phyloP scores from a whole-genome alignment of 2,329 filamentous ascomycete genomes.

The Pseudocercospora fuligena region DNA sequence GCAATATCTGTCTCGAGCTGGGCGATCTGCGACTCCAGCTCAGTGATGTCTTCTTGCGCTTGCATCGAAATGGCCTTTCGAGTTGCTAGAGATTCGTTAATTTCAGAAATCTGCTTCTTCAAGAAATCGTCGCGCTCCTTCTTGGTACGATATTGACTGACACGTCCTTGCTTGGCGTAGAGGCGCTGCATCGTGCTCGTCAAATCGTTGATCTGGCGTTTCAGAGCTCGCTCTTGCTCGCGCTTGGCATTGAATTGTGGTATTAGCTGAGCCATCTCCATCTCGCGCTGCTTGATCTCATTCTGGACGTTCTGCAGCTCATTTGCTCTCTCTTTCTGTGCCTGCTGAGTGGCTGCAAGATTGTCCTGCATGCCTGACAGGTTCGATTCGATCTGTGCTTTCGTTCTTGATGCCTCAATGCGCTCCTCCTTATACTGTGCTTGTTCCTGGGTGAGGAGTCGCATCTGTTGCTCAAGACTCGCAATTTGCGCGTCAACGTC shows the following conservation, averaged over 20 bases:
- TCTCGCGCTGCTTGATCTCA: slow-evolving; percentile 76
- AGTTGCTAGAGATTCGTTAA: slow-evolving; percentile 74
- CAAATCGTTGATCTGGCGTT: slow-evolving; percentile 73
- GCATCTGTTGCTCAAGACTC: slow-evolving; percentile 78
- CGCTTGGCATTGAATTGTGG: slow-evolving; percentile 78
- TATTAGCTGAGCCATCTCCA: slow-evolving; percentile 73
- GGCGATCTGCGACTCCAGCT: slow-evolving; percentile 72
- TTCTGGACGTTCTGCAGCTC: slow-evolving; percentile 74
- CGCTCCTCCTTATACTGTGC: slow-evolving; percentile 88
- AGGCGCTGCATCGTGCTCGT: slow-evolving; percentile 77
- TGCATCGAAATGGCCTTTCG: slow-evolving; percentile 86
- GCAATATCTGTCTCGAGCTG: slow-evolving; percentile 74
- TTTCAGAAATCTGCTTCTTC: slow-evolving; percentile 77
- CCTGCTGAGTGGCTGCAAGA: slow-evolving; percentile 76
- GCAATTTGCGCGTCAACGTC: slow-evolving; percentile 79
- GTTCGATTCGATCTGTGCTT: slow-evolving; percentile 85
- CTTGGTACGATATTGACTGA: slow-evolving; percentile 85
- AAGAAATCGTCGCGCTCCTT: slow-evolving; percentile 85
- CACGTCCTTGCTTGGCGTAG: slow-evolving; percentile 89
- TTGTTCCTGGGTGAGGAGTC: slow-evolving; percentile 83
- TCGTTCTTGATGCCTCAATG: slow-evolving; percentile 75
- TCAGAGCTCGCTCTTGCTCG: slow-evolving; percentile 71
- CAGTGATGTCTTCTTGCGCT: slow-evolving; percentile 78
- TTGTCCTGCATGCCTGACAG: slow-evolving; percentile 82
- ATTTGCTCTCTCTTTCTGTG: slow-evolving; percentile 70